These are phyloP conservation scores for Breynia disticha DNA, from an alignment of 441 rosid genomes.

Conservation along the genomic window DNA sequence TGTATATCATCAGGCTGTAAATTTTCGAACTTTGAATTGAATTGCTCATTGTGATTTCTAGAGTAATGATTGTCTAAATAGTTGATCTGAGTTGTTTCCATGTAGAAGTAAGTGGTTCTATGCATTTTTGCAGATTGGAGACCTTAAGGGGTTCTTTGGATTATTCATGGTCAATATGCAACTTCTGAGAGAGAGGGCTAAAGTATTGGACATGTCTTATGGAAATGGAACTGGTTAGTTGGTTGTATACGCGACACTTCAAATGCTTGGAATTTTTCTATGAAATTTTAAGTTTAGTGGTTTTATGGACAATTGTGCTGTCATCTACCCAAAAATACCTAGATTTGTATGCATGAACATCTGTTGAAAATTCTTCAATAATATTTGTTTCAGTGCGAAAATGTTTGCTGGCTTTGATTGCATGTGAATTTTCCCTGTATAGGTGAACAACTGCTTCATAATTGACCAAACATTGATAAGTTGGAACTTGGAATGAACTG, in stretches of 20 bases:
- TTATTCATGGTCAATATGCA: conserved; percentile 64
- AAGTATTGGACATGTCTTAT: conserved; percentile 62
- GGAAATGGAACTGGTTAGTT: conserved; percentile 70
- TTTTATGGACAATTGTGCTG: not conserved
- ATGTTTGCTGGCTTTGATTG: too few relatives aligned
- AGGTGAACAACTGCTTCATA: not conserved
- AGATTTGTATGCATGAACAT: too few relatives aligned
- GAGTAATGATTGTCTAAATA: not conserved
- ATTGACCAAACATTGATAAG: not conserved
- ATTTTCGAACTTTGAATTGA: not conserved
- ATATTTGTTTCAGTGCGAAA: too few relatives aligned
- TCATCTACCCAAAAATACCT: not conserved
- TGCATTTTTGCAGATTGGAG: conserved; percentile 57
- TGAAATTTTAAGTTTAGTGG: not conserved
- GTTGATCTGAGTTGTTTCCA: not conserved
- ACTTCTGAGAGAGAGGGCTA: conserved; percentile 55
- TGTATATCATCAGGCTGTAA: not conserved
- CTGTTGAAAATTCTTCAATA: too few relatives aligned
- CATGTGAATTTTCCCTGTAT: too few relatives aligned
- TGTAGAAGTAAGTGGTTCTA: not conserved
- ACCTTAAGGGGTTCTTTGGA: conserved; percentile 83
- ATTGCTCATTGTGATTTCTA: not conserved
- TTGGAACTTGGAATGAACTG: not conserved
- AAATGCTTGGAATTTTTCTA: not conserved
- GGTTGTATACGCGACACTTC: not conserved